Evolutionary conservation across 1,284 basidiomycete species (phyloP).

Genomic region (Phenoliferia sp.): DNA sequence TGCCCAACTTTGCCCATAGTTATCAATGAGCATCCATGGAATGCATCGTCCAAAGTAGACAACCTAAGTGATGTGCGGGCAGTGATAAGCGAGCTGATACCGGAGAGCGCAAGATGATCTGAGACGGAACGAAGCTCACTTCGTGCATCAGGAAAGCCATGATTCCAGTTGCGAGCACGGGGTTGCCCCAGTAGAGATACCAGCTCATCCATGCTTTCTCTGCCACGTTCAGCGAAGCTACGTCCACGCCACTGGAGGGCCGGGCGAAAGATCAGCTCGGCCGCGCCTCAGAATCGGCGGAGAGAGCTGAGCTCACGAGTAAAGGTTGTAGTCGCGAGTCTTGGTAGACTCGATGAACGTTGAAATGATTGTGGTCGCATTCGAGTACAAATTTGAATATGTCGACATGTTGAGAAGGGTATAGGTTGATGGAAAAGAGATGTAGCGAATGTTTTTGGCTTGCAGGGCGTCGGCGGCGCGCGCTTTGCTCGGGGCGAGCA

Average conservation of each 20-base stretch:
- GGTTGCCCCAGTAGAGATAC: slow-evolving; percentile 56
- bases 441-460: too few species aligned
- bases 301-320: slow-evolving; percentile 53
- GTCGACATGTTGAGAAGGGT: background rate
- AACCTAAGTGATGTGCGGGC: slow-evolving; percentile 51
- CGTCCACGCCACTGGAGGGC: background rate
- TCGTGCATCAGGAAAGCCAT: slow-evolving; percentile 78
- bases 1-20: slow-evolving; percentile 74
- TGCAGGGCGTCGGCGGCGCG: background rate
- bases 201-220: slow-evolving; percentile 14
- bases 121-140: slow-evolving; percentile 10
- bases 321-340: slow-evolving; percentile 41
- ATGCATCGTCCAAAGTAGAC: slow-evolving; percentile 95
- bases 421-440: background rate
- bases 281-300: background rate
- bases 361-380: slow-evolving; percentile 21
- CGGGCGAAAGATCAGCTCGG: background rate
- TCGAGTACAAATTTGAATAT: slow-evolving; percentile 7
- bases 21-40: slow-evolving; percentile 94
- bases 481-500: too few species aligned
- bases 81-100: background rate
- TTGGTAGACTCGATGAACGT: slow-evolving; percentile 33
- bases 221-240: background rate
- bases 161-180: slow-evolving; percentile 83
- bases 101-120: background rate